Conservation (phyloP, 495 filamentous ascomycete genomes). For the Hypoxylon perforatum region DNA sequence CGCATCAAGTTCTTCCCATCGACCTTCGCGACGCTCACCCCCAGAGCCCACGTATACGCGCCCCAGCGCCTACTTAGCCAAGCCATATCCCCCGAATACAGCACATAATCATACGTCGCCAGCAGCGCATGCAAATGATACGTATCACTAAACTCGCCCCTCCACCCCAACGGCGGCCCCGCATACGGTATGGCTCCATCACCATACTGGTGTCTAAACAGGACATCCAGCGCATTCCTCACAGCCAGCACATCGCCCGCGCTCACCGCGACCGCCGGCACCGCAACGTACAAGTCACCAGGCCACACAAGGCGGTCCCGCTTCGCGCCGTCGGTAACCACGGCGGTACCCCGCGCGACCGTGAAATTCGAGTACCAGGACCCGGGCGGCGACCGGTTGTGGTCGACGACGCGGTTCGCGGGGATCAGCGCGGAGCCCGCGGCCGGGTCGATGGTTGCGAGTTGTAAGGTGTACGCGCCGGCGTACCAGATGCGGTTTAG, state of each 20-base stretch:
- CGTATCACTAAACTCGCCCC: constrained; percentile 65
- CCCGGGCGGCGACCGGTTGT: constrained; percentile 47
- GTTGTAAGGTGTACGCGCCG: constrained; percentile 70
- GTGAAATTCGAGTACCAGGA: constrained; percentile 58
- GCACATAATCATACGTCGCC: constrained; percentile 69
- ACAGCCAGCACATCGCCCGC: constrained; percentile 57
- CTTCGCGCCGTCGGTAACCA: constrained; percentile 68
- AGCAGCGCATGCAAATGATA: constrained; percentile 72
- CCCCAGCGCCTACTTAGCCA: constrained; percentile 64
- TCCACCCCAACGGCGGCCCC: constrained; percentile 67
- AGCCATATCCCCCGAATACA: constrained; percentile 65
- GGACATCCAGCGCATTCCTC: constrained; percentile 57
- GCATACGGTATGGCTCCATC: constrained; percentile 67
- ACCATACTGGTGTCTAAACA: constrained; percentile 57
- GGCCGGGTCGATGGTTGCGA: constrained; percentile 63
- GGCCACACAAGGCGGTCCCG: constrained; percentile 68
- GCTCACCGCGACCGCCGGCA: constrained; percentile 58
- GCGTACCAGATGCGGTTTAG: constrained; percentile 71
- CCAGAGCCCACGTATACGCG: constrained; percentile 61
- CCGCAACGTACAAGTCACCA: constrained; percentile 61
- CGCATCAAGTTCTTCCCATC: constrained; percentile 60
- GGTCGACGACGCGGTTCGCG: constrained; percentile 49
- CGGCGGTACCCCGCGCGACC: constrained; percentile 63
- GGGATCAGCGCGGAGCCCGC: constrained; percentile 61
- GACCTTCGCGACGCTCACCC: constrained; percentile 64